These are phyloP conservation scores for Thuja plicata DNA, from an alignment of 83 land plant species.

Conservation along the genomic window DNA sequence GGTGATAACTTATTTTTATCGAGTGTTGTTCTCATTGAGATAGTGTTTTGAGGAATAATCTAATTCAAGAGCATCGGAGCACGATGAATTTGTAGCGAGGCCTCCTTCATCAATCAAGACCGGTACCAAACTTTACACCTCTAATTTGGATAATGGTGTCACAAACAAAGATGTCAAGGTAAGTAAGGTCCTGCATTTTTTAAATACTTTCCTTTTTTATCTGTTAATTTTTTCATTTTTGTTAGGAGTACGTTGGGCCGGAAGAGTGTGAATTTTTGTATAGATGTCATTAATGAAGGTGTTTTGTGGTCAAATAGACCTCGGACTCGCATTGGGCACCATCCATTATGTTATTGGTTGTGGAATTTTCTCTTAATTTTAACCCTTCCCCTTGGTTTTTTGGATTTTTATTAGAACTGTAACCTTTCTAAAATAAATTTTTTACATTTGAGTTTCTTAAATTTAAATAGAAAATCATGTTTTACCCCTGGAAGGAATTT, in stretches of 20 bases:
- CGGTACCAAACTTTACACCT: constrained; percentile 35
- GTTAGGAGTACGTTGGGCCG: background rate
- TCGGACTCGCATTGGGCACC: background rate
- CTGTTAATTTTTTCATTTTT: background rate
- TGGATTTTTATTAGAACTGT: too few relatives aligned
- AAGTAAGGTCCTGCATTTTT: background rate
- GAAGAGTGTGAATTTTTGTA: background rate
- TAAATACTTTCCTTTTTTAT: background rate
- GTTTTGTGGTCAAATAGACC: background rate
- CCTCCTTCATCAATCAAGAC: constrained; percentile 15
- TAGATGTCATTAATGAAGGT: background rate
- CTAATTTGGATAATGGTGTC: constrained; percentile 45
- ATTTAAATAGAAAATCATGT: background rate
- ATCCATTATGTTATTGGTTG: background rate
- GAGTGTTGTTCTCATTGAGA: background rate
- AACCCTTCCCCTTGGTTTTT: background rate
- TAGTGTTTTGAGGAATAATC: constrained; percentile 9
- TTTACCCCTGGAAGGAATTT: background rate
- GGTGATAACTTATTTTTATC: background rate
- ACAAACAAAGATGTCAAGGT: constrained; percentile 46
- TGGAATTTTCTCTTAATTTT: background rate
- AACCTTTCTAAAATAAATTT: background rate
- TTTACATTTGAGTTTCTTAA: background rate
- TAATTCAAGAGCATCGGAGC: constrained; percentile 38
- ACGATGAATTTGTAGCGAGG: constrained; percentile 37